These are phyloP conservation scores for Arthrobotrys musiformis DNA, from an alignment of 2,329 filamentous ascomycete genomes.

Conservation along the genomic window DNA sequence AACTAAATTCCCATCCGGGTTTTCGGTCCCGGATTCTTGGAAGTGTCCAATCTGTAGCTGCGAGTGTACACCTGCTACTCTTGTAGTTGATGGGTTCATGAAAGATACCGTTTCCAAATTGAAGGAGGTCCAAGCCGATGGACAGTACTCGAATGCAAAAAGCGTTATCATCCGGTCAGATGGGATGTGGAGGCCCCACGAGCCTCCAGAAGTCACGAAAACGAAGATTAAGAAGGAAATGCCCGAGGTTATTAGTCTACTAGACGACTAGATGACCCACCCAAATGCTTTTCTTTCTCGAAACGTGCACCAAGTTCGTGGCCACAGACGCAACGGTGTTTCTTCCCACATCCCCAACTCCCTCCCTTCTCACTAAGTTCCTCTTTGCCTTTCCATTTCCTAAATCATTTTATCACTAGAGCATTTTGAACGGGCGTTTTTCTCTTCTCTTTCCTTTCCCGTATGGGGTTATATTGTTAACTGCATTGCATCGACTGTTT, in stretches of 20 bases:
- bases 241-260: constrained; percentile 47
- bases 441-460: background rate
- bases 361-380: background rate
- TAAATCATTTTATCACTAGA: background rate
- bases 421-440: background rate
- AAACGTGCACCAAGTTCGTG: background rate
- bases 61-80: constrained; percentile 78
- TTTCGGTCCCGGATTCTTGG: constrained; percentile 72
- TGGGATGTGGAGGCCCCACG: constrained; percentile 73
- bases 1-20: constrained; percentile 63
- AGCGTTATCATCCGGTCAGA: constrained; percentile 73
- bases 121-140: constrained; percentile 65
- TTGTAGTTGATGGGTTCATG: constrained; percentile 81
- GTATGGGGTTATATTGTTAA: no score
- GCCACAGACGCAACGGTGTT: background rate
- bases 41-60: constrained; percentile 83
- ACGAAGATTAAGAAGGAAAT: constrained; percentile 53
- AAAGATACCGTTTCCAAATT: constrained; percentile 68
- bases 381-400: background rate
- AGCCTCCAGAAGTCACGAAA: constrained; percentile 57
- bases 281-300: background rate
- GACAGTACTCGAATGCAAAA: constrained; percentile 67
- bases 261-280: constrained; percentile 28
- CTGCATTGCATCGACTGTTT: background rate
- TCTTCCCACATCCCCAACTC: background rate